These are phyloP conservation scores for Mycena amicta DNA, from an alignment of 768 basidiomycete genomes.

Conservation along the genomic window DNA sequence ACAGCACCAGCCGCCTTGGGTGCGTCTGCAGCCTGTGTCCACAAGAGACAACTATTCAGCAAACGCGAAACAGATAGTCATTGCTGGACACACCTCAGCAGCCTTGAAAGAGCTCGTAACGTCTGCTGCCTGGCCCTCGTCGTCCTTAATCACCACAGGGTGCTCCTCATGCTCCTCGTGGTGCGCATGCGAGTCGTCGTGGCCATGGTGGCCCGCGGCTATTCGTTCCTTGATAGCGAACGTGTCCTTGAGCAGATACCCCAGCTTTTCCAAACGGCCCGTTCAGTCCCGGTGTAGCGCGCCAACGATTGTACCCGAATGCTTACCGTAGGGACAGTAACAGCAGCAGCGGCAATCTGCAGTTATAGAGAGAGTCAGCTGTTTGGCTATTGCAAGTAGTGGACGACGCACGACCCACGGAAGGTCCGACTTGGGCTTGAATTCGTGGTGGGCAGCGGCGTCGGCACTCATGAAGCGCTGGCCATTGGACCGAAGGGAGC, in stretches of 20 bases:
- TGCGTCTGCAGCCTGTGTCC: not conserved
- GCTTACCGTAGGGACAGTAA: not conserved
- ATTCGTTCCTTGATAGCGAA: not conserved
- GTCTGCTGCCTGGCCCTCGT: not conserved
- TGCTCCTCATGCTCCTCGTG: not conserved
- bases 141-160: not conserved
- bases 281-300: not conserved
- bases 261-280: not conserved
- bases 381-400: not conserved
- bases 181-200: not conserved
- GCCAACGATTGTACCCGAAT: not conserved
- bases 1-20: not conserved
- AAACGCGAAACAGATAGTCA: not conserved
- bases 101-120: not conserved
- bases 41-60: not conserved
- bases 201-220: not conserved
- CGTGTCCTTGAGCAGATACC: not conserved
- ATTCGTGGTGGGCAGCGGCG: not conserved
- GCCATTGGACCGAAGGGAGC: not conserved
- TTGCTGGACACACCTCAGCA: not conserved
- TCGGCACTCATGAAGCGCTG: slow-evolving; percentile 1
- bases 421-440: not conserved
- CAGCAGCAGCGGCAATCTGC: not conserved
- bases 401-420: slow-evolving; percentile 1
- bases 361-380: not conserved